phyloP scores from a whole-genome alignment of 768 basidiomycete species.

The Boletus pseudopeckii region DNA sequence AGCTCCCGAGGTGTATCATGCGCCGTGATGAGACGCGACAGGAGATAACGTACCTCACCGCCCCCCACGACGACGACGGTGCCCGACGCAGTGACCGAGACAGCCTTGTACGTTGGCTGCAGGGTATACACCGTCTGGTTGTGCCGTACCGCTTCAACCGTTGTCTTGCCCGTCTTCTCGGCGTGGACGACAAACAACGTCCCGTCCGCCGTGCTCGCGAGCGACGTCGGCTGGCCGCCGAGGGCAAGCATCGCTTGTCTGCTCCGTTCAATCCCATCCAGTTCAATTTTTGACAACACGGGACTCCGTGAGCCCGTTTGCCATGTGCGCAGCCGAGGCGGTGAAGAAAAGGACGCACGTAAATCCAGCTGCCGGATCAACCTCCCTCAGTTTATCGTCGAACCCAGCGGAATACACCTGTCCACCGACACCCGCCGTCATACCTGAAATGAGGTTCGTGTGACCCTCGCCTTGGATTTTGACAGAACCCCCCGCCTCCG shows the following conservation, averaged over 20 bases:
- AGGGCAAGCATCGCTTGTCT: slow-evolving; percentile 55
- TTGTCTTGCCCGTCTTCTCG: slow-evolving; percentile 41
- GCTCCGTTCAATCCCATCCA: neutral
- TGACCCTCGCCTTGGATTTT: slow-evolving; percentile 66
- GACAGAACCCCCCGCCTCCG: slow-evolving; percentile 16
- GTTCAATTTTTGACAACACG: neutral
- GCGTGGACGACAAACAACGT: slow-evolving; percentile 56
- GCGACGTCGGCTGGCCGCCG: slow-evolving; percentile 61
- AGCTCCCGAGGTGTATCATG: neutral
- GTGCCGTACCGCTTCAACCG: slow-evolving; percentile 62
- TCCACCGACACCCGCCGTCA: slow-evolving; percentile 46
- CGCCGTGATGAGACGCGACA: neutral
- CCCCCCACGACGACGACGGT: slow-evolving; percentile 70
- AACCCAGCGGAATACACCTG: slow-evolving; percentile 71
- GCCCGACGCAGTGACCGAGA: slow-evolving; percentile 52
- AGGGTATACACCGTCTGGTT: slow-evolving; percentile 66
- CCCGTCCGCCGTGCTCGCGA: slow-evolving; percentile 56
- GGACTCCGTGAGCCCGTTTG: neutral
- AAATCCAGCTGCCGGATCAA: slow-evolving; percentile 38
- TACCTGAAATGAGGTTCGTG: slow-evolving; percentile 61
- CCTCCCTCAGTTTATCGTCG: slow-evolving; percentile 76
- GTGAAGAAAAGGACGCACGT: slow-evolving; percentile 21
- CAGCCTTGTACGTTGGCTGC: slow-evolving; percentile 49
- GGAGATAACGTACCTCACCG: slow-evolving; percentile 53
- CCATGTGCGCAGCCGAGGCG: too few species aligned